These are phyloP conservation scores for Petunia secreta DNA, from an alignment of 257 asterid genomes.

Conservation along the genomic window DNA sequence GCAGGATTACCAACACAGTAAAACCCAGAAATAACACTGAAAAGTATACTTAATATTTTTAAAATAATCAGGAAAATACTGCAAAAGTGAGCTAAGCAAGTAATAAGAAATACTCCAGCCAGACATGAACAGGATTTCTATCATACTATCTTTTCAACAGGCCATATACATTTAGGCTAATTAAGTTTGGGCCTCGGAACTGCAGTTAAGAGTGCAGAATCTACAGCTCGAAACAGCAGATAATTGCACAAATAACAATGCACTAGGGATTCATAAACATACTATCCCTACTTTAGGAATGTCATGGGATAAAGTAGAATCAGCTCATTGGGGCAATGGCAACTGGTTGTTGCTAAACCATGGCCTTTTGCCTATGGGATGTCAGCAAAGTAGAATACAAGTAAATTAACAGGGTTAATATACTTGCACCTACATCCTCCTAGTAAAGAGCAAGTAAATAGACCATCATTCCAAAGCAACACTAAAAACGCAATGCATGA, in stretches of 20 bases:
- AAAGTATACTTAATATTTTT: not conserved
- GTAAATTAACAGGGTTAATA: not conserved
- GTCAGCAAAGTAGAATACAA: conserved; percentile 14
- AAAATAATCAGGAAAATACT: not conserved
- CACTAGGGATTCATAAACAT: not conserved
- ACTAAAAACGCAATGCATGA: not conserved
- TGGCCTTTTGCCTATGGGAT: not conserved
- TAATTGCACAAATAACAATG: not conserved
- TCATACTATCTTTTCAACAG: not conserved
- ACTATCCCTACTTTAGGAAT: not conserved
- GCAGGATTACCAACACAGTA: conserved; percentile 30
- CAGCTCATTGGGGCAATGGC: not conserved
- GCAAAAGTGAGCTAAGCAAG: conserved; percentile 17
- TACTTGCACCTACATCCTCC: conserved; percentile 18
- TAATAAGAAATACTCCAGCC: not conserved
- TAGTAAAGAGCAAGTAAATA: not conserved
- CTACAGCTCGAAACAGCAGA: not conserved
- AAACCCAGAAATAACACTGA: not conserved
- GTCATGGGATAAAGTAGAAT: not conserved
- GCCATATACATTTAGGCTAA: conserved; percentile 10
- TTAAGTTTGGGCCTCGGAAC: not conserved
- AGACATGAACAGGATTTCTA: not conserved
- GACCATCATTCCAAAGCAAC: not conserved
- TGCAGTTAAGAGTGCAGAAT: not conserved
- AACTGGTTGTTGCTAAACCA: not conserved